Evolutionary conservation across 345 rosid genomes (phyloP).

Genomic region (Populus alba): DNA sequence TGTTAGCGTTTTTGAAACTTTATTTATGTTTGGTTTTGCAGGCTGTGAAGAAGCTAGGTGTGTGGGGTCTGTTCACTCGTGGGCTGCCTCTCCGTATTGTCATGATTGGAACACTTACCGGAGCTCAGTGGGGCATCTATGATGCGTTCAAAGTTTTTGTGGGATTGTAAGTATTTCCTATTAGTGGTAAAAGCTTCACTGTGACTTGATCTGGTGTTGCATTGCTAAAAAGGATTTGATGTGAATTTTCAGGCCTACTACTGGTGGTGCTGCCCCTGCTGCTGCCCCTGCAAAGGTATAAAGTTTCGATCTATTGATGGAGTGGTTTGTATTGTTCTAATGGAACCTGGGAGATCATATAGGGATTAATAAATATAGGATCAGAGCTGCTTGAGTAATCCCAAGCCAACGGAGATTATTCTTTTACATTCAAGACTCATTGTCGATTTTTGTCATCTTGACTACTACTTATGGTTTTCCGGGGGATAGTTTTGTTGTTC

Average conservation of each 20-base stretch:
- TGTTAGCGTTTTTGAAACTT: not conserved
- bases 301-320: not conserved
- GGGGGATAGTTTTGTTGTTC: slow-evolving; percentile 39
- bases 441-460: slow-evolving; percentile 8
- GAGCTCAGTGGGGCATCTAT: slow-evolving; percentile 95
- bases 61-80: slow-evolving; percentile 89
- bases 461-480: slow-evolving; percentile 14
- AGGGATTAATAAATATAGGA: slow-evolving; percentile 40
- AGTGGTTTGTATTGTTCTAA: not conserved
- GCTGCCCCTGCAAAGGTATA: slow-evolving; percentile 45
- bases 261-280: slow-evolving; percentile 68
- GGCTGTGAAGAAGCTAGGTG: slow-evolving; percentile 96
- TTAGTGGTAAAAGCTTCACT: not conserved
- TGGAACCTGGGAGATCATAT: slow-evolving; percentile 10
- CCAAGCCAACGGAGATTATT: slow-evolving; percentile 27
- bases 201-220: not conserved
- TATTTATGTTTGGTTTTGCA: slow-evolving; percentile 21
- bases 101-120: slow-evolving; percentile 98
- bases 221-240: not conserved
- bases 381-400: slow-evolving; percentile 28
- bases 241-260: slow-evolving; percentile 71
- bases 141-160: slow-evolving; percentile 97
- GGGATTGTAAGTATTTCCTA: slow-evolving; percentile 72
- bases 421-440: slow-evolving; percentile 27
- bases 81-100: slow-evolving; percentile 97